A percentile compares a stretch with the other conserved stretches of the same genome.
These are phyloP conservation scores for Aspergillus caelatus DNA, from an alignment of 2,329 filamentous ascomycete species.

Conservation along the genomic window DNA sequence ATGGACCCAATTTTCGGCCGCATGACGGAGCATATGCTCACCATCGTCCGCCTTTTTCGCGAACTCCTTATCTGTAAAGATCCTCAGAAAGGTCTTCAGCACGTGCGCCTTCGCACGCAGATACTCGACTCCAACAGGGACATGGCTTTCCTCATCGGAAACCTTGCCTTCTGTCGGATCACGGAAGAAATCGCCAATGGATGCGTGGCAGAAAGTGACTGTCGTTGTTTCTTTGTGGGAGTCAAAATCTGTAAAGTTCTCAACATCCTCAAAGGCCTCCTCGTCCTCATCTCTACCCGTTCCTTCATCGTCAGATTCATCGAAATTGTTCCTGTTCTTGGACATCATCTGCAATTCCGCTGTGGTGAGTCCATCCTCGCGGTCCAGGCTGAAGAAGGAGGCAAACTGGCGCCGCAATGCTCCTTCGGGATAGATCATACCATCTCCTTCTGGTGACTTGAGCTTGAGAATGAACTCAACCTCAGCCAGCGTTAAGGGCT, in stretches of 20 bases:
- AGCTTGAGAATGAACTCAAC: conserved; percentile 50
- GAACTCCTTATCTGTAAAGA: not conserved
- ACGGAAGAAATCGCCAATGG: conserved; percentile 28
- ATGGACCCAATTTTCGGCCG: not conserved
- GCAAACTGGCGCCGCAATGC: conserved; percentile 49
- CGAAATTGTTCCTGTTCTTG: not conserved
- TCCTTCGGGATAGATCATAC: conserved; percentile 41
- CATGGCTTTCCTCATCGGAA: conserved; percentile 11
- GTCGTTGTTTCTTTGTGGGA: conserved; percentile 22
- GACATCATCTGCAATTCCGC: conserved; percentile 19
- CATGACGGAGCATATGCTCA: not conserved
- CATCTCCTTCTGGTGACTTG: conserved; percentile 43
- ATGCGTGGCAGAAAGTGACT: conserved; percentile 27
- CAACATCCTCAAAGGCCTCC: conserved; percentile 14
- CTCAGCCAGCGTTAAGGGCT: conserved; percentile 49
- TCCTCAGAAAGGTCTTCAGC: conserved; percentile 5
- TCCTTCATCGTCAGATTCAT: conserved; percentile 16
- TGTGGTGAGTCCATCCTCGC: conserved; percentile 43
- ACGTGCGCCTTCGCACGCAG: conserved; percentile 15
- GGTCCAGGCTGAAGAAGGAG: conserved; percentile 51
- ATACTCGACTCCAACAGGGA: conserved; percentile 22
- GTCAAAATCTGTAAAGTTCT: conserved; percentile 18
- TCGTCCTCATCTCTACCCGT: not conserved
- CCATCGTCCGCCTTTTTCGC: not conserved
- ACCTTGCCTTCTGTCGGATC: conserved; percentile 18